Conservation (phyloP, 805 yeast species). For the Suhomyces vadensis region DNA sequence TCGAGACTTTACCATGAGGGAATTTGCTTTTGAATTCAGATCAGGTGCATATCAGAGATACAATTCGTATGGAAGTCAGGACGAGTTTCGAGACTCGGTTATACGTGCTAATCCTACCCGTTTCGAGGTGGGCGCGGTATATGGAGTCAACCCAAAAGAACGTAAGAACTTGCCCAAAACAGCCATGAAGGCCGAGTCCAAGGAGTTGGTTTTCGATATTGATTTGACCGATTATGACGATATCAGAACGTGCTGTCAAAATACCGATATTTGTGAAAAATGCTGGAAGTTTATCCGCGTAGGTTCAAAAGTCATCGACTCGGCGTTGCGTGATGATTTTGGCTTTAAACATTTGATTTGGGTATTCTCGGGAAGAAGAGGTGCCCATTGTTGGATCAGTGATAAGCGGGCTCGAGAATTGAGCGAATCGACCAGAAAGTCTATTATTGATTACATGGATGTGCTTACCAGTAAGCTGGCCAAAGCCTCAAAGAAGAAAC, state of each 20-base stretch:
- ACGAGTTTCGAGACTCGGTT: constrained; percentile 79
- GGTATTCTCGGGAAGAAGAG: constrained; percentile 98
- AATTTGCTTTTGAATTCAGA: constrained; percentile 87
- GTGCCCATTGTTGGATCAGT: constrained; percentile 98
- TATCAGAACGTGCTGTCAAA: constrained; percentile 88
- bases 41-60: constrained; percentile 91
- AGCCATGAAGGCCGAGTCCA: constrained; percentile 76
- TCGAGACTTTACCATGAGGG: constrained; percentile 81
- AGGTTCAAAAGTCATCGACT: constrained; percentile 74
- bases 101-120: constrained; percentile 77
- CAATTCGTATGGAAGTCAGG: constrained; percentile 65
- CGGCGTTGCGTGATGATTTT: constrained; percentile 78
- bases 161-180: constrained; percentile 73
- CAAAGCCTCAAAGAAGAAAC: constrained; percentile 30
- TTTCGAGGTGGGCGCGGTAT: constrained; percentile 94
- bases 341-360: constrained; percentile 85
- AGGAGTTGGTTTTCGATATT: constrained; percentile 93
- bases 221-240: constrained; percentile 97
- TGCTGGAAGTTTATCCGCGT: constrained; percentile 93
- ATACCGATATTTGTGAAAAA: constrained; percentile 77
- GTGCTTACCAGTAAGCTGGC: constrained; percentile 52
- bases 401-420: constrained; percentile 76
- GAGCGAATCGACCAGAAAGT: constrained; percentile 71
- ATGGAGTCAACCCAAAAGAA: constrained; percentile 83
- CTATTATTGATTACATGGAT: constrained; percentile 83